Evolutionary conservation across 2,329 filamentous ascomycete species (phyloP).

Genomic region (Aspergillus sp.): DNA sequence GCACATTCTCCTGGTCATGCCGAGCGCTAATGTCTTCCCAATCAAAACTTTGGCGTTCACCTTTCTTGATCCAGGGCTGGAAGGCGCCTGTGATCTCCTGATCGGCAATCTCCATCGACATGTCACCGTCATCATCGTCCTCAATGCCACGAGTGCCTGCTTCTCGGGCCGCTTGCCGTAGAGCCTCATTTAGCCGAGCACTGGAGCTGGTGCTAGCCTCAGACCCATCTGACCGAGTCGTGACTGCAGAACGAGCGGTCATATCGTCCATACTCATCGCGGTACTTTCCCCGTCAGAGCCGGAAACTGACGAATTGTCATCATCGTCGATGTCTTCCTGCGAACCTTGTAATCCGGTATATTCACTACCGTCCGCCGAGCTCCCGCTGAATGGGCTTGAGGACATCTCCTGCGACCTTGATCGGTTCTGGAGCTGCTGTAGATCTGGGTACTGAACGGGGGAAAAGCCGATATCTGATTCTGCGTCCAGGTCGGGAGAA

Average conservation of each 20-base stretch:
- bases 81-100: slow-evolving; percentile 56
- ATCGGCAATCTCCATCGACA: slow-evolving; percentile 77
- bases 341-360: slow-evolving; percentile 40
- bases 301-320: slow-evolving; percentile 50
- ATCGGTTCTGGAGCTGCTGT: slow-evolving; percentile 57
- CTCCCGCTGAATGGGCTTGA: slow-evolving; percentile 76
- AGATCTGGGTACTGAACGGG: slow-evolving; percentile 66
- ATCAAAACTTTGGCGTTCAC: slow-evolving; percentile 44
- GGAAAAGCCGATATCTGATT: slow-evolving; percentile 59
- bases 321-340: slow-evolving; percentile 49
- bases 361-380: slow-evolving; percentile 50
- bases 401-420: slow-evolving; percentile 63
- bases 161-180: slow-evolving; percentile 71
- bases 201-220: slow-evolving; percentile 62
- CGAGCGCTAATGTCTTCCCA: slow-evolving; percentile 45
- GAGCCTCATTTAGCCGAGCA: slow-evolving; percentile 72
- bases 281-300: slow-evolving; percentile 66
- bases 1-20: slow-evolving; percentile 49
- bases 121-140: slow-evolving; percentile 63
- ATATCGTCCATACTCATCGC: slow-evolving; percentile 82
- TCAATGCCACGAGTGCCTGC: slow-evolving; percentile 73
- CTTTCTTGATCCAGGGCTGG: slow-evolving; percentile 51
- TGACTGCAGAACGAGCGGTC: slow-evolving; percentile 67
- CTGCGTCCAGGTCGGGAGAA: slow-evolving; percentile 61
- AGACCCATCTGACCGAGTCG: slow-evolving; percentile 56